These are phyloP conservation scores for Kuraishia capsulata DNA, from an alignment of 805 yeast species.

Conservation along the genomic window DNA sequence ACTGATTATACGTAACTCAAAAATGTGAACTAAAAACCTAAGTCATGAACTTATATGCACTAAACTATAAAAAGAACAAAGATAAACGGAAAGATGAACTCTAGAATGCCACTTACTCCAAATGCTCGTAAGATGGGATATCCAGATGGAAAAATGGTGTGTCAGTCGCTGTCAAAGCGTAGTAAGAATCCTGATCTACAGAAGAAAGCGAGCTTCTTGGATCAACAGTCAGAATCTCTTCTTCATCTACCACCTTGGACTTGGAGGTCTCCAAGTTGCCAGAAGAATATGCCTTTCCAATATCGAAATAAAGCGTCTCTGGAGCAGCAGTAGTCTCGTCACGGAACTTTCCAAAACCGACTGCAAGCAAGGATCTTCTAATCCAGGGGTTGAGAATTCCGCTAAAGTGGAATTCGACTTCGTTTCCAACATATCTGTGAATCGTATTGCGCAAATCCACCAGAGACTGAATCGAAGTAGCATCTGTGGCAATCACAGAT, in stretches of 20 bases:
- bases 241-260: too few relatives aligned
- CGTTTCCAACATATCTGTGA: slow-evolving; percentile 66
- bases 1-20: too few relatives aligned
- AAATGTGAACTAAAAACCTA: too few relatives aligned
- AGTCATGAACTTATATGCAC: not conserved
- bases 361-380: slow-evolving; percentile 61
- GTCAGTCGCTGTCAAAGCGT: slow-evolving; percentile 51
- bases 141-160: slow-evolving; percentile 77
- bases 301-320: not conserved
- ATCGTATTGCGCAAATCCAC: slow-evolving; percentile 69
- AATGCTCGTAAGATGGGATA: slow-evolving; percentile 44
- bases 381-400: slow-evolving; percentile 86
- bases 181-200: slow-evolving; percentile 2
- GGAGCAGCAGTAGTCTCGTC: not conserved
- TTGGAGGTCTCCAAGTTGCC: too few relatives aligned
- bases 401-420: slow-evolving; percentile 83
- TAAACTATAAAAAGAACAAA: too few relatives aligned
- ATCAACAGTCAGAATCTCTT: too few relatives aligned
- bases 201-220: too few relatives aligned
- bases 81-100: too few relatives aligned
- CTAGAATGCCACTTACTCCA: slow-evolving; percentile 6
- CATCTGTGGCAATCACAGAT: slow-evolving; percentile 65
- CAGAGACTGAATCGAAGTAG: slow-evolving; percentile 71
- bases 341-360: slow-evolving; percentile 62
- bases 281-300: not conserved